Evolutionary conservation across 352 stramenopile species (phyloP), one percentile per base, ranked within the genome.

Genomic region (Phytophthora fragariae): DNA sequence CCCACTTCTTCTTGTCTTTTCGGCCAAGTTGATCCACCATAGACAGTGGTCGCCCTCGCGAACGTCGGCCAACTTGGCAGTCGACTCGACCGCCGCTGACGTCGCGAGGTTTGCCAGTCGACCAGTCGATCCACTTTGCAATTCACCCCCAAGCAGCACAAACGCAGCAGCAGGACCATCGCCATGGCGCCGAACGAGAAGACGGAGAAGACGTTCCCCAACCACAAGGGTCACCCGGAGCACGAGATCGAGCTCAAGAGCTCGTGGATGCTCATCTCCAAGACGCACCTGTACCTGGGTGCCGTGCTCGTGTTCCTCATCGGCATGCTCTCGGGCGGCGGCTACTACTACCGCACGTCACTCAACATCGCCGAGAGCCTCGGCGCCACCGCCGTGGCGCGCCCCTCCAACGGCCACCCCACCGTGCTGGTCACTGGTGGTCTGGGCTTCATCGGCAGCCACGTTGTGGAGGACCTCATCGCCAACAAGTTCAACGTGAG

Each of bases 401-500:
- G 72, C 55, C 24, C 71, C 1, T 67, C 63, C 21, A 75, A 73
- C 12, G 68, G 73, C 49, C 65, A 81, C 37, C 72, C 84, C 6
- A 92, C 86, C 0, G 85, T 95, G 54, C 75, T 95, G n/a, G 88
- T 95, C 31, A 95, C 88, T 3, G 88, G 88, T 14, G 88, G 88
- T 1, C 82, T 95, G 9, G 88, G 88, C n/a, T 95, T 95, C 71
- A 95, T 95, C 50, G 88, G 88, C 57, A 93, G 88, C 62, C 88
- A 95, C 69, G 86, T 95, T 49, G 88, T 95, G 2, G 88, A 95
- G 63, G 86, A 93, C 52, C 61, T 95, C 56, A 59, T 92, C n/a
- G 77, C 67, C 53, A 93, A 93, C 54, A 76, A 85, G 39, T 93
- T 93, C 67, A 81, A 91, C 73, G 85, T 92, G 70, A 62, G 82